Percentiles rank a stretch among this genome's conserved stretches.
Evolutionary conservation across 129 eudicot genomes (phyloP).

Genomic region (Flaveria trinervia): DNA sequence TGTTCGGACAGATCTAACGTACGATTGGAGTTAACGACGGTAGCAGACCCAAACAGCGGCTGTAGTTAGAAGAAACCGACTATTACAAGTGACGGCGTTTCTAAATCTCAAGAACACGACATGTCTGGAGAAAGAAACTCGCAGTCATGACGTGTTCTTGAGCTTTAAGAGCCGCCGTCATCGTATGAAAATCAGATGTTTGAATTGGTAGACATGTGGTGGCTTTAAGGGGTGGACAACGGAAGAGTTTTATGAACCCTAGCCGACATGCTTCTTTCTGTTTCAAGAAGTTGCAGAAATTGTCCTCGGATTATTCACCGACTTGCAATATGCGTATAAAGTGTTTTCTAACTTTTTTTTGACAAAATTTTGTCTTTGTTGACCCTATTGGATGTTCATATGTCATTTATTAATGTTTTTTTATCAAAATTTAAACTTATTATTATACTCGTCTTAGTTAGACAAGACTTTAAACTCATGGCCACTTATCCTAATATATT

Average conservation of each 20-base stretch:
- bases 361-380: not conserved
- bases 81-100: conserved; percentile 22
- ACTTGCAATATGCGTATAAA: not conserved
- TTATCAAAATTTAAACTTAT: no score
- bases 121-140: not conserved
- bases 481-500: no score
- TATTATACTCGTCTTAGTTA: no score
- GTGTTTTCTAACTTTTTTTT: not conserved
- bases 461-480: no score
- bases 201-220: not conserved
- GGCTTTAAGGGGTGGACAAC: not conserved
- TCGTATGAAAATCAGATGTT: not conserved
- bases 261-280: not conserved
- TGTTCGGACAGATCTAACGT: not conserved
- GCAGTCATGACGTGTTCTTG: conserved; percentile 19
- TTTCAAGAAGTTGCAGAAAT: not conserved
- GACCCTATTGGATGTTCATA: no score
- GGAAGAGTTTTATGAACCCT: not conserved
- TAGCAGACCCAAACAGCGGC: not conserved
- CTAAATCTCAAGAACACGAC: conserved; percentile 4
- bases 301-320: not conserved
- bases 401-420: no score
- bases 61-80: not conserved
- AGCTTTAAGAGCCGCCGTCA: conserved; percentile 27
- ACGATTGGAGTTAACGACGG: not conserved